Evolutionary conservation across 345 rosid species (phyloP).

Genomic region (Aegle marmelos): DNA sequence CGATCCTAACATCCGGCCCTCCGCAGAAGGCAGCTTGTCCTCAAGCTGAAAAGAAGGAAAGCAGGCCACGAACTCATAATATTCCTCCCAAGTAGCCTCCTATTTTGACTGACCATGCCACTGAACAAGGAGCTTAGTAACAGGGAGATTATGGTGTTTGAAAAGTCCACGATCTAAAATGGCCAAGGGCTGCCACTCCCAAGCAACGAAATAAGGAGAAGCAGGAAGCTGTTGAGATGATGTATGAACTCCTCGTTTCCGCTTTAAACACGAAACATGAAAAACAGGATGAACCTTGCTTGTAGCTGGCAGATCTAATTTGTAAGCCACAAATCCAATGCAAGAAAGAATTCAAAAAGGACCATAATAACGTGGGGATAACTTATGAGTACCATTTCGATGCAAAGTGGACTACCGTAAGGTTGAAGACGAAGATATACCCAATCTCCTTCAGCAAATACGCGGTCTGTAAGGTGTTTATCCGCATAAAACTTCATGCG

Average conservation of each 20-base stretch:
- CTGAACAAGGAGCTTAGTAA: not conserved
- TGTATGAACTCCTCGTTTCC: not conserved
- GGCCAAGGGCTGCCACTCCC: not conserved
- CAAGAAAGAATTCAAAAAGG: too few relatives aligned
- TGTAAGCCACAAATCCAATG: too few relatives aligned
- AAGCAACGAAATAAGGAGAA: not conserved
- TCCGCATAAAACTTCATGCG: too few relatives aligned
- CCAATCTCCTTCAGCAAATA: too few relatives aligned
- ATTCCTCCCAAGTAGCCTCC: not conserved
- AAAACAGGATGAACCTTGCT: not conserved
- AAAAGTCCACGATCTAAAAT: not conserved
- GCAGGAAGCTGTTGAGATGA: not conserved
- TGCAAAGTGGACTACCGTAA: too few relatives aligned
- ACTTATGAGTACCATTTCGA: too few relatives aligned
- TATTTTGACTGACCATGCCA: not conserved
- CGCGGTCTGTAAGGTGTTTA: too few relatives aligned
- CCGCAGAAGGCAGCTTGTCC: not conserved
- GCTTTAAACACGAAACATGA: not conserved
- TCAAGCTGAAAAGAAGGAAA: not conserved
- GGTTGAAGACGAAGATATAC: too few relatives aligned
- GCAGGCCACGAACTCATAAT: not conserved
- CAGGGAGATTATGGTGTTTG: not conserved
- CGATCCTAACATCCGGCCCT: too few relatives aligned
- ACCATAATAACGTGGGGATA: too few relatives aligned
- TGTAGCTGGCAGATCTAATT: too few relatives aligned